Base-by-base conservation (phyloP, 768 basidiomycete species). In the Porphyrellus cyaneotinctus region DNA sequence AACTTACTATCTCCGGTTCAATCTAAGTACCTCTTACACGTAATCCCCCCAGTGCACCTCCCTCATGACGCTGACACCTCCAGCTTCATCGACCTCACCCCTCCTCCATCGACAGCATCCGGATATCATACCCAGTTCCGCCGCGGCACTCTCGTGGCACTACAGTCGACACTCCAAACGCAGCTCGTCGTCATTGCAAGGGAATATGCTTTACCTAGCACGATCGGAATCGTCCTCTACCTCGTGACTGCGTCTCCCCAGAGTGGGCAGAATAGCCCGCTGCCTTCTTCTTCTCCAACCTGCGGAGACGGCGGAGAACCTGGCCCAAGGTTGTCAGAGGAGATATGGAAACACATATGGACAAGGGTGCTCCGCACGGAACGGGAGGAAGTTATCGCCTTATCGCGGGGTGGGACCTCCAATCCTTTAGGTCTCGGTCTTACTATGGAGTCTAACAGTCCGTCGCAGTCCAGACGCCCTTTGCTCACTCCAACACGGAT, bases 181-280 rank as follows among this genome's bases (percentile, higher is more conserved):
- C 95, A 97, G 66, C 72, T 97, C 11, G 75, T 77, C 20, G 88
- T 91, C 8, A 97, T 98, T 47, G 93, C 95, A 14, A 86, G 85
- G 69, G 95, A 97, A 70, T 98, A 94, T 63, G 89, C 90, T 3
- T 75, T 98, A 17, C 95, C 95, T 2, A 91, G 87, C 59, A 91
- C 89, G 0, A 70, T 80, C 14, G 95, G 95, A 6, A 71, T 97
- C 43, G 75, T 90, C 38, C 76, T 97, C 2, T 97, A 94, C 69
- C 81, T 97, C 42, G 79, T 90, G 39, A 74, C 74, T 35, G 61
- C 74, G 18, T 57, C 71, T 43, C 43, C 63, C 6, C 68, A 61
- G 48, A 57, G 47, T 38, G 51, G 48, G 15, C 57, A 51, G 28
- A 53, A 48, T 37, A 52, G 52, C 31, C 53, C 64, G 2, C 32